These are phyloP conservation scores for Scenedesmus sp. DNA, from an alignment of 163 green algal species.

Conservation along the genomic window DNA sequence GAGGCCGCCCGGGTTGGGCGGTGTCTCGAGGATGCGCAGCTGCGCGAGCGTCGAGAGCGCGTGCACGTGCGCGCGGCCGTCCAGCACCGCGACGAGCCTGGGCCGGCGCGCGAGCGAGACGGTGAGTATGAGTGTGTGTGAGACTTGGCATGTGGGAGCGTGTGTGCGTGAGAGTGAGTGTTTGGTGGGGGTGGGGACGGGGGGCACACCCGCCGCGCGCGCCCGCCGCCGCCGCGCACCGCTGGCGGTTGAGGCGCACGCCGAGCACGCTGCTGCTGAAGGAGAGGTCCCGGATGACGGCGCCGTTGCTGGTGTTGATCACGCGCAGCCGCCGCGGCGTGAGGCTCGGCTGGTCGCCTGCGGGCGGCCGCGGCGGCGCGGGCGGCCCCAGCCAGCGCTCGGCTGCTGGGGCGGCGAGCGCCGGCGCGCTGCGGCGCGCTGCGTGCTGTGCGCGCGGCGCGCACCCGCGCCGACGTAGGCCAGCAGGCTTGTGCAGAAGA, in stretches of 20 bases:
- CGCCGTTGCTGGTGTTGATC: conserved; percentile 74
- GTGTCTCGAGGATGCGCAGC: conserved; percentile 71
- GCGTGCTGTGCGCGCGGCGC: conserved; percentile 64
- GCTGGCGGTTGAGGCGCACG: conserved; percentile 78
- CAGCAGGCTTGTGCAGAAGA: conserved; percentile 86
- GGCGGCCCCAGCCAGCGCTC: neutral
- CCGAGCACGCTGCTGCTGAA: conserved; percentile 76
- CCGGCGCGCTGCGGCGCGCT: conserved; percentile 36
- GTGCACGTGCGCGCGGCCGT: conserved; percentile 67
- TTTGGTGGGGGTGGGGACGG: too few relatives aligned
- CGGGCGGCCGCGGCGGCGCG: too few relatives aligned
- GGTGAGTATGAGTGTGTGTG: too few relatives aligned
- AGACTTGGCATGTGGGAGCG: too few relatives aligned
- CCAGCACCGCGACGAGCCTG: conserved; percentile 74
- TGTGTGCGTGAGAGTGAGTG: too few relatives aligned
- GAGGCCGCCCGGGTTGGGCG: conserved; percentile 53
- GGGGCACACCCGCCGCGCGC: neutral
- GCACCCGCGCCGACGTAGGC: conserved; percentile 80
- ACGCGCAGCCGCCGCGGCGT: conserved; percentile 75
- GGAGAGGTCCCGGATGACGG: conserved; percentile 72
- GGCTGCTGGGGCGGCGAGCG: neutral
- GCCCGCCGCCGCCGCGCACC: conserved; percentile 52
- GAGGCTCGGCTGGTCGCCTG: conserved; percentile 44
- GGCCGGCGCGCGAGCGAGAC: neutral
- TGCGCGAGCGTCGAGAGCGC: conserved; percentile 71